Evolutionary conservation across 2,329 filamentous ascomycete genomes (phyloP).

Genomic region (Apiospora hydei): DNA sequence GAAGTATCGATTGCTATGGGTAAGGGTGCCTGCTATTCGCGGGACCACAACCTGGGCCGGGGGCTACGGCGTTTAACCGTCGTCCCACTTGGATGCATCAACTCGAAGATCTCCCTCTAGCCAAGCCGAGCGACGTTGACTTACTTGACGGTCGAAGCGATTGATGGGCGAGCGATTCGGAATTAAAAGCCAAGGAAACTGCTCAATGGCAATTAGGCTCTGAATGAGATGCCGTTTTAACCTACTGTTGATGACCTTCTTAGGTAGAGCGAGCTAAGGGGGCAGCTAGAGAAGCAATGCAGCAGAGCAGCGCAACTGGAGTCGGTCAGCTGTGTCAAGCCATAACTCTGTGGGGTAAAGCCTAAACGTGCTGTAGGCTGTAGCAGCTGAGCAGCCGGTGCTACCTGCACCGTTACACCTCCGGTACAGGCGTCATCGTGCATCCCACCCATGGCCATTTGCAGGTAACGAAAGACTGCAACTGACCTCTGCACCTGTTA

Average conservation of each 20-base stretch:
- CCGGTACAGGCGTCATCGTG: background rate
- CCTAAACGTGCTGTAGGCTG: background rate
- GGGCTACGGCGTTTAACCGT: slow-evolving; percentile 1
- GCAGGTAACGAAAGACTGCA: background rate
- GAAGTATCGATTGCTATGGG: background rate
- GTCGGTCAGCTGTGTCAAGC: slow-evolving; percentile 1
- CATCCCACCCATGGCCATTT: background rate
- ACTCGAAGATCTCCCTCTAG: slow-evolving; percentile 1
- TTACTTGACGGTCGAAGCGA: background rate
- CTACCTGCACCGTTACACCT: background rate
- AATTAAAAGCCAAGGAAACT: background rate
- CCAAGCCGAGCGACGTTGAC: background rate
- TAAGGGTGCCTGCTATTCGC: slow-evolving; percentile 3
- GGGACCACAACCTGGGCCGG: background rate
- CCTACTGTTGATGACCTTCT: background rate
- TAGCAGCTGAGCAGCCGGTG: background rate
- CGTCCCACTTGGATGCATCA: slow-evolving; percentile 14
- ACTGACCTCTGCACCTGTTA: slow-evolving; percentile 7
- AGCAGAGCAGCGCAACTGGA: slow-evolving; percentile 1
- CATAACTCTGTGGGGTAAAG: background rate
- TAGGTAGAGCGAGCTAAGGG: background rate
- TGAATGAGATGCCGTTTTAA: background rate
- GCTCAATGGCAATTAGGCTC: background rate
- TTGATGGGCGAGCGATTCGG: background rate
- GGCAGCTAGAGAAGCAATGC: background rate